Base-by-base conservation (phyloP, 192 early-diverging fungal genomes). In the Coemansia sp. region DNA sequence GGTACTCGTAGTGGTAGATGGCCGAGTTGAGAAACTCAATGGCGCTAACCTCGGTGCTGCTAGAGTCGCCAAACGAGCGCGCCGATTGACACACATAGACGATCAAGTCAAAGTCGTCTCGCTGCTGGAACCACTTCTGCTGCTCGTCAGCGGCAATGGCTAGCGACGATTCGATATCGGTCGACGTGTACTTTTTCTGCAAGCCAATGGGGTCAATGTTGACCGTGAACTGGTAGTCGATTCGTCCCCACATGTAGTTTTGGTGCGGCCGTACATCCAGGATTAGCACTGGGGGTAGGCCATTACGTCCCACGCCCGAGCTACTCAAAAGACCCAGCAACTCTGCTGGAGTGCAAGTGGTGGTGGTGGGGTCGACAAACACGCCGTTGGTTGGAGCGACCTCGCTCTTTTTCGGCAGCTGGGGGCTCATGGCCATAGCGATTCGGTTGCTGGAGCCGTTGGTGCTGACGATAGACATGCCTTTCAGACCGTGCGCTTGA, bases 231-330 rank as follows among this genome's bases (percentile, higher is more conserved):
- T 65, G 67, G 65, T 88, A 85, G 40, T 85, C 85, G 36, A 95
- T 83, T 11, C 85, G 89, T 1, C 88, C 90, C 53, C 74, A 78
- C 0, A 75, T 72, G 70, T 79, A 93, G 32, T 88, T 78, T 24
- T 90, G 85, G 36, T 84, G 83, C 32, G 84, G 83, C 12, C 94
- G 83, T 10, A 94, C 83, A 72, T 95, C 94, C 56, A 95, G 70
- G 17, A 95, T 55, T 21, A 95, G 58, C 5, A 90, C 44, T 11
- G 70, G 74, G 0, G 83, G 78, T n/a, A 60, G 62, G 8, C 66
- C 71, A 39, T 37, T 34, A 6, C 35, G 71, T 50, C 40, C 50
- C 18, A 35, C 76, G 62, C 17, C 59, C 24, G 55, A 87, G 33
- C 50, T 80, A 74, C n/a, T 69, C 32, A 40, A 64, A 41, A 33